Base-by-base conservation (phyloP, 2,329 filamentous ascomycete genomes). In the Calonectria honghensis region DNA sequence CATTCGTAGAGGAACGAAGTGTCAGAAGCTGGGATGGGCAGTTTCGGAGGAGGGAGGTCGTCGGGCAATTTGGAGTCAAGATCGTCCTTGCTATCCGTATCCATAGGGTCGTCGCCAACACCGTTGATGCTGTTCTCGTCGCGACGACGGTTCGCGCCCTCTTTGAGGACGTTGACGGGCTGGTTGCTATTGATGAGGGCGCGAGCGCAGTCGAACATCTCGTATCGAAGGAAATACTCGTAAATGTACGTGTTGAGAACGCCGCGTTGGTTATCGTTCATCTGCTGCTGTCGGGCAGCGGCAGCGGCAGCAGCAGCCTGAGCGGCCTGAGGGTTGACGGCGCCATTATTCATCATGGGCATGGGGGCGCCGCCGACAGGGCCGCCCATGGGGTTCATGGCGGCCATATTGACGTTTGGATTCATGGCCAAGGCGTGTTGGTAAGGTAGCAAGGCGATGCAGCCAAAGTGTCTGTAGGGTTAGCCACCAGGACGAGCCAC, bases 1-100 rank as follows among this genome's bases (percentile, higher is more conserved):
- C 97, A 99, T 82, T 98, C 97, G 79, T 95, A 94, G n/a, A 99
- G 89, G 82, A 99, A 98, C 32, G 95, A 95, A 76, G 91, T 94
- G 81, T 94, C 94, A 70, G 90, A 90, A 75, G 89, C 89, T 64
- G 91, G 90, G 83, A 89, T 90, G 16, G 93, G 92, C 7, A 95
- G 88, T 76, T 92, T 92, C 16, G 95, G 93, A 9, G 91, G 89
- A 6, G 96, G 96, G 50, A 98, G 90, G 82, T 98, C 96, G 72
- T 93, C 91, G 0, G 95, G 94, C 54, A 94, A 90, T 83, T 96
- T 96, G 66, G 89, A 85, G 78, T 95, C 93, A 74, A 94, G 86
- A 76, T 94, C 93, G 78, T 96, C 94, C 86, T 97, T 97, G 75
- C 88, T 90, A 82, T 97, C 95, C n/a, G 92, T 93, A 80, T 96